phyloP scores from a whole-genome alignment of 441 rosid species.

The Arabidopsis lyrata region DNA sequence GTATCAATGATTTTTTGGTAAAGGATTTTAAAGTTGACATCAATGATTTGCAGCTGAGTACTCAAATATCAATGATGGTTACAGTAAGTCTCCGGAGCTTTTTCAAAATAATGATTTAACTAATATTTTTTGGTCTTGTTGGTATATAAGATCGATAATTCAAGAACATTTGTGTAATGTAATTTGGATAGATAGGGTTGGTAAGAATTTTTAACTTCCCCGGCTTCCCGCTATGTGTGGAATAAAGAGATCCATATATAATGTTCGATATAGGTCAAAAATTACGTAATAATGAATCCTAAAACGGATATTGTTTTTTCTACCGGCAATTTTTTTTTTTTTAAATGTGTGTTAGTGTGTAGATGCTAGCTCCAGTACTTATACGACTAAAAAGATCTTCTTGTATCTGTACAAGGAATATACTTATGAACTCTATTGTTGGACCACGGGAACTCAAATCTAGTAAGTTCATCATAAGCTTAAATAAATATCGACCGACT shows the following conservation, averaged over 20 bases:
- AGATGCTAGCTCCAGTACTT: constrained; percentile 26
- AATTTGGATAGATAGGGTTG: constrained; percentile 5
- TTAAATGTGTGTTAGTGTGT: no score
- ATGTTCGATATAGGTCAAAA: neutral
- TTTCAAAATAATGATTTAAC: neutral
- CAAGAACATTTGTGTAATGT: neutral
- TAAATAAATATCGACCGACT: constrained; percentile 33
- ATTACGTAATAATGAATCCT: neutral
- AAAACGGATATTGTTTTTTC: neutral
- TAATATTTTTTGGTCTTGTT: neutral
- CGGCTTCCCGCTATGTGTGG: neutral
- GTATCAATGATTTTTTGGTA: neutral
- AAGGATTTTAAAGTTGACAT: constrained; percentile 4
- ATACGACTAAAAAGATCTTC: constrained; percentile 3
- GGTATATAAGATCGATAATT: neutral
- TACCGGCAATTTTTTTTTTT: neutral
- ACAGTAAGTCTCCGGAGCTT: neutral
- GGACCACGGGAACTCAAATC: constrained; percentile 34
- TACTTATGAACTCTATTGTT: constrained; percentile 17
- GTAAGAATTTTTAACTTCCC: constrained; percentile 9
- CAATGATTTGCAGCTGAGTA: neutral
- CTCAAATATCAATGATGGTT: constrained; percentile 1
- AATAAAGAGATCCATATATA: neutral
- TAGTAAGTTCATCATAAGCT: constrained; percentile 17
- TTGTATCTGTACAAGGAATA: constrained; percentile 29